Evolutionary conservation across 139 green algal species (phyloP), one percentile per base, ranked within the genome.

Genomic region (Chlamydomonas applanata): DNA sequence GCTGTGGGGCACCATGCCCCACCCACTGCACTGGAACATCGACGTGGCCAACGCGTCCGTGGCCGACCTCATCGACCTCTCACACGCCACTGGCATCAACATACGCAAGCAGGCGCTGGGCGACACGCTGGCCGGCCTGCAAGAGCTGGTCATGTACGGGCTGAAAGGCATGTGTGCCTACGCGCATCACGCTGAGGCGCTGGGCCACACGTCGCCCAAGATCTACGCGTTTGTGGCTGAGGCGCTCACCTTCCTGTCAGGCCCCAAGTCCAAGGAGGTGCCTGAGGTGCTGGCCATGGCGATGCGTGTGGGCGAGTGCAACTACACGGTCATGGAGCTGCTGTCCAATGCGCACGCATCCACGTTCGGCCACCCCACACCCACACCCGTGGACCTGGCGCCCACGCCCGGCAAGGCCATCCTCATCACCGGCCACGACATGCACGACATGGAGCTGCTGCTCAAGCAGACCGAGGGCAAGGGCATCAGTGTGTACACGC

Each of bases 381-480:
- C 89, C 30, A 88, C 86, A 2, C 34, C 74, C 40, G 89, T 49
- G 7, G 40, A 49, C 45, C 82, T 92, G 25, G 82, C 76, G 27
- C 87, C 89, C 32, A 64, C 78, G 22, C 35, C 67, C 14, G 90
- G 90, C 69, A 93, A 94, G 80, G 77, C 72, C 63, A 89, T 95
- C 71, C 80, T 95, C 20, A 75, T 95, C 19, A 88, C 76, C 0
- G 90, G 90, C 13, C 90, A 95, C 75, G 90, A 95, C 83, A 83
- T 95, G 83, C 73, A 88, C 52, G 90, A 49, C 40, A 49, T 49
- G 40, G 40, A 49, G 40, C 40, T 49, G 40, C 40, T 49, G 40
- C 40, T 49, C 7, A 49, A 49, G 40, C 40, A 49, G 40, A 49
- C 40, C 40, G 40, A 49, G 40, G 40, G 40, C 7, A 49, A 7